Base-by-base conservation (phyloP, 1,284 basidiomycete species). In the Afroboletus lepidellus region DNA sequence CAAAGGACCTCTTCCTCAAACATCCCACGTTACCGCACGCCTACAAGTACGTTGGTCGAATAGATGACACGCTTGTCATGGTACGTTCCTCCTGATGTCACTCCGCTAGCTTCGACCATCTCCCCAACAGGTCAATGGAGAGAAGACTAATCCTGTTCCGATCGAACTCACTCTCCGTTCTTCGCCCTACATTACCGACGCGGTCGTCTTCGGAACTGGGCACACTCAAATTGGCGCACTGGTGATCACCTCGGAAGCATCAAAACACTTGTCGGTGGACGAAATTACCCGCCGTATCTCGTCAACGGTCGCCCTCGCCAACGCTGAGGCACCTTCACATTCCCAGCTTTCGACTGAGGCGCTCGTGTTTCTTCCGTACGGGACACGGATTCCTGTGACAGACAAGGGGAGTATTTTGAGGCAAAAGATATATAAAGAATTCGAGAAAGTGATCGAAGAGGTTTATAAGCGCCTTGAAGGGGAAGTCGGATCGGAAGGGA, bases 21-120 rank as follows among this genome's bases (percentile, higher is more conserved):
- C 78, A 84, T 48, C 66, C 73, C 1, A 70, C 68, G 3, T 71
- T 74, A 49, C 60, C 63, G 5, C 65, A 75, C 41, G 69, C 71
- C 30, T 81, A 77, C 67, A 79, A 79, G 57, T 82, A 81, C 50
- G 69, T 82, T 37, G 84, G 84, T 2, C 69, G 84, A 23, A 65
- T 81, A 38, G 84, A 86, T 58, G 84, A 85, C 56, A 83, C 81
- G 0, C 71, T 81, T 3, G 76, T 80, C 9, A 74, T 74, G 59
- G 65, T 66, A 53, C n/a, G 52, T 6, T 20, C 27, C 8, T 18
- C 11, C 4, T n/a, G n/a, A n/a, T 7, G n/a, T 2, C 7, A 9
- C 18, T 9, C 3, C 15, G 13, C 8, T 20, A 33, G 8, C 0
- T 9, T 15, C 51, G 8, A 23, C 15, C 6, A 5, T n/a, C n/a